Evolutionary conservation across 1,139 yeast genomes (phyloP).

Genomic region (Hemisphaericaspora xylofermentans): DNA sequence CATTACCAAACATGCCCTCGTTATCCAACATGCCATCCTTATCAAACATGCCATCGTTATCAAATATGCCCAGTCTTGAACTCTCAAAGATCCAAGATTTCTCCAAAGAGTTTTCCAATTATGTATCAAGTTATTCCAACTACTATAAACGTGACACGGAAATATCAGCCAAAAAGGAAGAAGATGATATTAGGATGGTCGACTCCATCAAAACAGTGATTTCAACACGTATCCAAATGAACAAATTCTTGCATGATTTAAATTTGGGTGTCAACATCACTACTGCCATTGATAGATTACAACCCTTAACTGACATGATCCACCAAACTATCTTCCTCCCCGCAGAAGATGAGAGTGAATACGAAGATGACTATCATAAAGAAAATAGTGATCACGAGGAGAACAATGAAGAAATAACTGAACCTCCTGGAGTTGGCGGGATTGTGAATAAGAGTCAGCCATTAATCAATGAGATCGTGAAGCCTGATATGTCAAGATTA

Average conservation of each 20-base stretch:
- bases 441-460: slow-evolving; percentile 51
- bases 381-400: slow-evolving; percentile 18
- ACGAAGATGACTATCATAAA: slow-evolving; percentile 22
- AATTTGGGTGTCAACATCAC: slow-evolving; percentile 51
- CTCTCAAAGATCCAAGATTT: slow-evolving; percentile 24
- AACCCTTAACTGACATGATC: slow-evolving; percentile 52
- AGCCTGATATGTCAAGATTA: slow-evolving; percentile 33
- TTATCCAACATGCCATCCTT: not conserved
- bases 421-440: slow-evolving; percentile 56
- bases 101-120: slow-evolving; percentile 30
- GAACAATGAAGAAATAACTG: slow-evolving; percentile 29
- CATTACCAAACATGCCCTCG: slow-evolving; percentile 22
- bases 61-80: slow-evolving; percentile 23
- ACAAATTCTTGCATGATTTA: slow-evolving; percentile 50
- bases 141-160: slow-evolving; percentile 3
- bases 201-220: slow-evolving; percentile 40
- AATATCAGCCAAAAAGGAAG: slow-evolving; percentile 28
- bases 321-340: slow-evolving; percentile 52
- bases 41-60: not conserved
- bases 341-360: slow-evolving; percentile 41
- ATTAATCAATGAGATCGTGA: slow-evolving; percentile 49
- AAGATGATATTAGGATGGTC: slow-evolving; percentile 25
- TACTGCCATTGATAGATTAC: slow-evolving; percentile 56
- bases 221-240: slow-evolving; percentile 47
- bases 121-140: slow-evolving; percentile 27